Percentiles rank a stretch among this genome's conserved stretches.
These are phyloP conservation scores for Kluyveromyces marxianus DNA, from an alignment of 1,139 yeast species.

Conservation along the genomic window DNA sequence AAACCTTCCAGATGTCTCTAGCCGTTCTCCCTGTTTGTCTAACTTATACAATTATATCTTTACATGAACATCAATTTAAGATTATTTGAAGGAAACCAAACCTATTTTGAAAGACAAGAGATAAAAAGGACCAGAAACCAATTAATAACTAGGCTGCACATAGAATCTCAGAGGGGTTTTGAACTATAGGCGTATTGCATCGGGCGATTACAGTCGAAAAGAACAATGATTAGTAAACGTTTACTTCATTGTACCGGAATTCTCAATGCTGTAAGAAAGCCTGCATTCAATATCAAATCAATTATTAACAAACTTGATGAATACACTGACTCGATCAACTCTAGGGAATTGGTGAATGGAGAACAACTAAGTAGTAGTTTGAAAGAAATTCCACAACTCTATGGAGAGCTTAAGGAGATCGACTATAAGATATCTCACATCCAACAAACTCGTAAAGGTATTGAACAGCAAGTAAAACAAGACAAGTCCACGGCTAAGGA, in stretches of 20 bases:
- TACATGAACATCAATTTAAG: no score
- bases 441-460: constrained; percentile 26
- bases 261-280: constrained; percentile 27
- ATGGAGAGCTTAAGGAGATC: constrained; percentile 19
- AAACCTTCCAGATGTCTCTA: no score
- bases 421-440: constrained; percentile 21
- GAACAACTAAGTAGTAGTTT: constrained; percentile 30
- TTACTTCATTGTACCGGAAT: constrained; percentile 6
- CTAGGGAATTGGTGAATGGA: constrained; percentile 37
- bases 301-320: constrained; percentile 36
- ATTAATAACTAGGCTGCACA: no score
- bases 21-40: no score
- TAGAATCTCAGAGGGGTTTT: no score
- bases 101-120: no score
- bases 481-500: constrained; percentile 14
- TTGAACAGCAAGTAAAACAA: constrained; percentile 24
- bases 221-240: constrained; percentile 5
- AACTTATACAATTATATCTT: no score
- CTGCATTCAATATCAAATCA: constrained; percentile 44
- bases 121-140: no score
- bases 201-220: no score
- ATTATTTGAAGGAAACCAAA: no score
- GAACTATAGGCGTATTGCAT: no score
- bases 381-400: constrained; percentile 26
- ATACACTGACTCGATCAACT: constrained; percentile 40